A percentile compares a stretch with the other conserved stretches of the same genome.
phyloP scores from a whole-genome alignment of 768 basidiomycete species.

The Dendrothele bispora region DNA sequence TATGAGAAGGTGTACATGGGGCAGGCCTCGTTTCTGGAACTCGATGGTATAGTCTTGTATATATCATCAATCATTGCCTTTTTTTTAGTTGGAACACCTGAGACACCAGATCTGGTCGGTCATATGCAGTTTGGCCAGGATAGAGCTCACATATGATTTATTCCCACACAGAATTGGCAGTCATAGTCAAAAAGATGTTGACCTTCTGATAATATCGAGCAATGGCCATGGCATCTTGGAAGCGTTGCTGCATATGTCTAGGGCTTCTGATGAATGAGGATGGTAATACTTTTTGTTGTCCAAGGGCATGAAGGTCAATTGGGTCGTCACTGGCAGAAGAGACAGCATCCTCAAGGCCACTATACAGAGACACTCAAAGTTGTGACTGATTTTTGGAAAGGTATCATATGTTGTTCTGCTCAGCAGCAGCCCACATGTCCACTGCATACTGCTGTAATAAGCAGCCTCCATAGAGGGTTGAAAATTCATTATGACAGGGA shows the following conservation, averaged over 20 bases:
- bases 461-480: conserved; percentile 28
- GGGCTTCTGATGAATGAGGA: conserved; percentile 40
- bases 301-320: conserved; percentile 27
- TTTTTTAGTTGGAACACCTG: conserved; percentile 45
- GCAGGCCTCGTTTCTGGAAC: conserved; percentile 57
- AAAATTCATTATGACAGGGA: conserved; percentile 14
- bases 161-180: conserved; percentile 41
- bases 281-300: conserved; percentile 35
- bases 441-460: conserved; percentile 39
- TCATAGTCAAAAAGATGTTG: conserved; percentile 47
- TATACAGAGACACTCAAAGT: conserved; percentile 33
- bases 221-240: conserved; percentile 46
- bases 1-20: conserved; percentile 52
- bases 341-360: conserved; percentile 30
- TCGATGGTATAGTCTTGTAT: conserved; percentile 45
- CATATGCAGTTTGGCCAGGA: conserved; percentile 34
- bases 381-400: conserved; percentile 28
- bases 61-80: conserved; percentile 35
- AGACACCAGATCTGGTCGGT: conserved; percentile 48
- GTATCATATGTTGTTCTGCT: conserved; percentile 35
- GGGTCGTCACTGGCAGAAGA: conserved; percentile 13
- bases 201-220: conserved; percentile 25
- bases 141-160: conserved; percentile 37
- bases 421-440: conserved; percentile 38
- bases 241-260: conserved; percentile 39